phyloP scores from a whole-genome alignment of 169 alveolate species.

The Babesia bigemina region DNA sequence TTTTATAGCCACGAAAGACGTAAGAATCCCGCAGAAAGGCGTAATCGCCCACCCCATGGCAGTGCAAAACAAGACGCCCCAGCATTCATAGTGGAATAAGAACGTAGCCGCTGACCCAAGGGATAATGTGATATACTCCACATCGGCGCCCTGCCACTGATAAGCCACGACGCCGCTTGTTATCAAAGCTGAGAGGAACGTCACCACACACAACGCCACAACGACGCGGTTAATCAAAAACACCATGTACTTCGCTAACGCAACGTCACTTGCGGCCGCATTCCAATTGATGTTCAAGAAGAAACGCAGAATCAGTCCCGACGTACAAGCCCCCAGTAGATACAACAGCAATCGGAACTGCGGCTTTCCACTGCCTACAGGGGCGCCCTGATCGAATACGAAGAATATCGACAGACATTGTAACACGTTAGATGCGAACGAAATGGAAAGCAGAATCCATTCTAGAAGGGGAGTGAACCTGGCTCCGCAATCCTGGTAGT shows the following conservation, averaged over 20 bases:
- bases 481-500: background rate
- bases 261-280: background rate
- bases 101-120: background rate
- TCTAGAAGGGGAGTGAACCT: background rate
- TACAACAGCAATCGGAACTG: slow-evolving; percentile 15
- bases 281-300: background rate
- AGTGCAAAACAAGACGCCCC: background rate
- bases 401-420: slow-evolving; percentile 26
- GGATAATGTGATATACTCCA: background rate
- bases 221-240: background rate
- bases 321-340: slow-evolving; percentile 3
- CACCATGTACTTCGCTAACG: background rate
- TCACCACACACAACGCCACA: background rate
- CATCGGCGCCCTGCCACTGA: background rate
- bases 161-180: background rate
- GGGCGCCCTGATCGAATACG: slow-evolving; percentile 13
- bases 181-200: background rate
- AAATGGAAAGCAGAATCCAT: slow-evolving; percentile 11
- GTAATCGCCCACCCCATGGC: slow-evolving; percentile 25
- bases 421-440: slow-evolving; percentile 22
- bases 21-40: slow-evolving; percentile 26
- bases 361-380: background rate
- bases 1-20: background rate
- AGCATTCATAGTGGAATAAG: background rate
- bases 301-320: background rate